Base-by-base conservation (phyloP, 2,329 filamentous ascomycete genomes). In the Xenosphaeropsis pyriputrescens region DNA sequence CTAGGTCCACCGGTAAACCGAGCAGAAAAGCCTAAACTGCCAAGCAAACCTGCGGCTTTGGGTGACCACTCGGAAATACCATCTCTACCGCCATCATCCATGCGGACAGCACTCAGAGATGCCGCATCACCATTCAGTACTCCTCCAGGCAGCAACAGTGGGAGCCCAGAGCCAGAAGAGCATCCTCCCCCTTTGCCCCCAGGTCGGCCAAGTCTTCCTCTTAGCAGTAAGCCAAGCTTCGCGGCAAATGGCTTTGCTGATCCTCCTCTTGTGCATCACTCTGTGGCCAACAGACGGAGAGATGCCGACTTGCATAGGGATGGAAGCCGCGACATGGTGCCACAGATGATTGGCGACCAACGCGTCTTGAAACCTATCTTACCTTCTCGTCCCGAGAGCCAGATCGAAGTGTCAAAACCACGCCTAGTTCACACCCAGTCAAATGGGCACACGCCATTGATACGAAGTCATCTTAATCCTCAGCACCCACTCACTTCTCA, bases 71-170 rank as follows among this genome's bases (percentile, higher is more conserved):
- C 54, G 17, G 61, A 64, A 31, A 40, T 40, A 18, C 44, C 44
- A n/a, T 43, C 42, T 12, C 41, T 51, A 5, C 46, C 45, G 15
- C 48, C 50, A 32, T 32, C 34, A 26, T 32, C 42, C 17, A 35
- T 42, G 14, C 14, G 14, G 18, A 38, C 38, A 30, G 29, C 32
- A 31, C 18, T 22, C 14, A 39, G 39, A 5, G 49, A 53, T 5
- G 44, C 36, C 50, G 53, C 76, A 0, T 94, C 89, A 1, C 88
- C 89, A 0, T 94, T 95, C 53, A 86, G 68, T 50, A 94, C 85
- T 29, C 86, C 86, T 14, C 85, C 88, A 0, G 78, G 75, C 47
- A 89, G 80, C 8, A 26, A 26, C 52, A 71, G 73, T 4, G 75
- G 72, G 39, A 79, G 69, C 38, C 54, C 63, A 0, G 63, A 68